phyloP scores from a whole-genome alignment of 345 rosid genomes.

The Reutealis trisperma region DNA sequence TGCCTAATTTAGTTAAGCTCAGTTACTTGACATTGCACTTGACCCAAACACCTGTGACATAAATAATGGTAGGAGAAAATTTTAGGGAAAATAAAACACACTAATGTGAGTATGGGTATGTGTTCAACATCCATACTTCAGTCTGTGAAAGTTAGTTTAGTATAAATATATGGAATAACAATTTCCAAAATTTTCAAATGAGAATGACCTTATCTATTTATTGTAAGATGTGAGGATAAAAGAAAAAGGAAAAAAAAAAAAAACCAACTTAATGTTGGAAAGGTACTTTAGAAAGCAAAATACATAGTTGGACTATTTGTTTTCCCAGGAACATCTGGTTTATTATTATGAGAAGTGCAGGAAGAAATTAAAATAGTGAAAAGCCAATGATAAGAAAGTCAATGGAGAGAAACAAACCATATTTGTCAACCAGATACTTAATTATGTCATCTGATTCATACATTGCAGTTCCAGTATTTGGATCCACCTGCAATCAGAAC shows the following conservation, averaged over 20 bases:
- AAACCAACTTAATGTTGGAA: neutral
- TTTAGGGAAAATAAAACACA: neutral
- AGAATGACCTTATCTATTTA: neutral
- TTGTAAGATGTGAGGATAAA: neutral
- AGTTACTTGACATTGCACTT: neutral
- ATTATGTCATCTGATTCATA: constrained; percentile 94
- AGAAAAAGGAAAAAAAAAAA: neutral
- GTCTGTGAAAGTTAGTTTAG: neutral
- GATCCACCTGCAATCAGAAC: constrained; percentile 68
- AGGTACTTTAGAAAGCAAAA: neutral
- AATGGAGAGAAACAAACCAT: constrained; percentile 49
- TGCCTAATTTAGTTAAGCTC: neutral
- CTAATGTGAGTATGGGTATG: neutral
- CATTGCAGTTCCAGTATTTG: constrained; percentile 87
- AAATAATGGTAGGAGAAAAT: neutral
- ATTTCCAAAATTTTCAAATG: neutral
- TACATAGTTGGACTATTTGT: neutral
- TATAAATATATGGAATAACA: neutral
- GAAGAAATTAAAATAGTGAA: constrained; percentile 4
- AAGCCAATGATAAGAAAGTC: constrained; percentile 4
- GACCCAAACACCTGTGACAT: neutral
- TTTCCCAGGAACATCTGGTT: neutral
- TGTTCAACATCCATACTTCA: neutral
- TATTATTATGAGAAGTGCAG: neutral
- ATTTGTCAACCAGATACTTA: constrained; percentile 74